Conservation (phyloP, 2,329 filamentous ascomycete genomes). For the Aspergillus sp. region DNA sequence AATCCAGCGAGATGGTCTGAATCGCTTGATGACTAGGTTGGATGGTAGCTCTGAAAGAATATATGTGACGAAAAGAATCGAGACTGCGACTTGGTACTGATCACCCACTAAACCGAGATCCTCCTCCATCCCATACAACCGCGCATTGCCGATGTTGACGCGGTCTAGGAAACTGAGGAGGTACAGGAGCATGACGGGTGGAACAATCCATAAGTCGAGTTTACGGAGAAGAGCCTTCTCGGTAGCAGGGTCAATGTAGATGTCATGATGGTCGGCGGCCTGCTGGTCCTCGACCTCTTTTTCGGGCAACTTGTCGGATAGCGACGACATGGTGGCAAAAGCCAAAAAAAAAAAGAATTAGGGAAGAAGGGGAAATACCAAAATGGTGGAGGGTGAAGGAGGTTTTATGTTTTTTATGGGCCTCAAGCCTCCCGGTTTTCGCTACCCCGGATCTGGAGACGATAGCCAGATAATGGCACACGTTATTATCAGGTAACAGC, state of each 20-base stretch:
- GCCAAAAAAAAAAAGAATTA: no score
- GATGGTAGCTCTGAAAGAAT: conserved; percentile 11
- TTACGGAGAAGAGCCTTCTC: conserved; percentile 10
- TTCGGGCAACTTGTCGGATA: conserved; percentile 1
- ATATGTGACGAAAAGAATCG: conserved; percentile 11
- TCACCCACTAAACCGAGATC: conserved; percentile 7
- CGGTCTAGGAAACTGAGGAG: conserved; percentile 10
- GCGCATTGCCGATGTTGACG: conserved; percentile 11
- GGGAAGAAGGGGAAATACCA: neutral
- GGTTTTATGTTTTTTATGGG: neutral
- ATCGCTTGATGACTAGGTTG: conserved; percentile 11
- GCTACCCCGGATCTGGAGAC: neutral
- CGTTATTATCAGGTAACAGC: neutral
- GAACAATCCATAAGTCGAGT: conserved; percentile 8
- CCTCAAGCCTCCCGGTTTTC: neutral
- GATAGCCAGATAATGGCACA: neutral
- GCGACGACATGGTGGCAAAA: neutral
- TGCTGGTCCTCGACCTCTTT: conserved; percentile 2
- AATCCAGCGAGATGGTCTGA: conserved; percentile 12
- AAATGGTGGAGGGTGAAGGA: neutral
- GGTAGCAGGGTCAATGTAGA: conserved; percentile 10
- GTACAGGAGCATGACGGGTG: conserved; percentile 8
- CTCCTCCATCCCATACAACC: conserved; percentile 6
- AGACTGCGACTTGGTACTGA: conserved; percentile 10
- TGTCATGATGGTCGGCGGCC: conserved; percentile 4